phyloP scores from a whole-genome alignment of 129 eudicot species.

The Rutidosis leptorrhynchoides region DNA sequence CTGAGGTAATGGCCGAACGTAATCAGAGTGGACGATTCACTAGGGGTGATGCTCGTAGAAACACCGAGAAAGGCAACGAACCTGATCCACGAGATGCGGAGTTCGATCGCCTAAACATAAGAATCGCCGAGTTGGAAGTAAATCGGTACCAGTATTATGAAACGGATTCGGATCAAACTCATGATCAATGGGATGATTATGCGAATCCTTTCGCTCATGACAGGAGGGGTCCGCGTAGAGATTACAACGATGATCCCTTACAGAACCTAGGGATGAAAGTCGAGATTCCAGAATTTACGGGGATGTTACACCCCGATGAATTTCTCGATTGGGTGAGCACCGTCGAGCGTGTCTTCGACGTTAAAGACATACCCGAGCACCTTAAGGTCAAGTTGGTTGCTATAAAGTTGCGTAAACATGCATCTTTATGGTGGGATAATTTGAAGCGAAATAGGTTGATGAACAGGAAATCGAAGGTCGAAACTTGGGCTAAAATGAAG shows the following conservation, averaged over 20 bases:
- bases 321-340: not conserved
- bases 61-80: not conserved
- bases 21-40: too few species aligned
- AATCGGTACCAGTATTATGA: not conserved
- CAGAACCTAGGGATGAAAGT: not conserved
- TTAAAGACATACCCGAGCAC: not conserved
- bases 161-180: not conserved
- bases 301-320: not conserved
- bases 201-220: not conserved
- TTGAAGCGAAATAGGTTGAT: not conserved
- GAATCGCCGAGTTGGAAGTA: not conserved
- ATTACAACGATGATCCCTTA: not conserved
- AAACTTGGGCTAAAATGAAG: not conserved
- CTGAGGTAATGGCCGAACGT: not conserved
- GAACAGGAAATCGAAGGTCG: not conserved
- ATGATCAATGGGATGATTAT: not conserved
- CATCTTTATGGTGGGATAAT: slow-evolving; percentile 10
- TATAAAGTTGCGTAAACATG: not conserved
- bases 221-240: not conserved
- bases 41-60: not conserved
- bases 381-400: slow-evolving; percentile 3
- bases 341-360: not conserved
- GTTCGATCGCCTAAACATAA: not conserved
- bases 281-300: not conserved
- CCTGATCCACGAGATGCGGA: not conserved